These are phyloP conservation scores for Quercus tomentella DNA, from an alignment of 331 rosid species.

Conservation along the genomic window DNA sequence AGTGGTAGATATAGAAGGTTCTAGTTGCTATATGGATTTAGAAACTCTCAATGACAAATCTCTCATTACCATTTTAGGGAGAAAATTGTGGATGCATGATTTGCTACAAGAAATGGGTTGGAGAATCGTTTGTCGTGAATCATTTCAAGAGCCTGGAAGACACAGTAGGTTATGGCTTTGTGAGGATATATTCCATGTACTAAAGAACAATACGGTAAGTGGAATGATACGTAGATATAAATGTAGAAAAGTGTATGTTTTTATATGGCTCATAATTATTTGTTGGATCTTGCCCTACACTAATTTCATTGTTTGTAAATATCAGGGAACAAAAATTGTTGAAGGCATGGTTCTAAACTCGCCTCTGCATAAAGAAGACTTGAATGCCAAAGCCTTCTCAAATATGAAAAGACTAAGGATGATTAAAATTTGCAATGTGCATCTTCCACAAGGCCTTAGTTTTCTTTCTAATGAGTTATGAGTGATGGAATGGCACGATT, in stretches of 20 bases:
- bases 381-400: conserved; percentile 18
- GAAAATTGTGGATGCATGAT: conserved; percentile 2
- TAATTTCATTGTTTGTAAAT: too few species aligned
- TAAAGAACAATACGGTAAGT: conserved; percentile 8
- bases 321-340: too few species aligned
- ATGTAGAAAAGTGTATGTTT: background rate
- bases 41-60: conserved; percentile 19
- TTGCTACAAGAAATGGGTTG: conserved; percentile 2
- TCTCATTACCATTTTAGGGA: conserved; percentile 7
- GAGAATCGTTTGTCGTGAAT: too few species aligned
- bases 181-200: too few species aligned
- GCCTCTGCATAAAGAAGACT: background rate
- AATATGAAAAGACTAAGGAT: conserved; percentile 27
- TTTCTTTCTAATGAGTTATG: too few species aligned
- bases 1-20: background rate
- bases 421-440: conserved; percentile 13
- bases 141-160: too few species aligned
- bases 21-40: background rate
- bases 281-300: too few species aligned
- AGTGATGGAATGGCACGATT: background rate
- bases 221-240: too few species aligned
- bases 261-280: too few species aligned
- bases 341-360: background rate
- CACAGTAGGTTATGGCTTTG: too few species aligned
- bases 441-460: too few species aligned